Conservation (phyloP, 805 yeast species). For the Candida wancherniae region DNA sequence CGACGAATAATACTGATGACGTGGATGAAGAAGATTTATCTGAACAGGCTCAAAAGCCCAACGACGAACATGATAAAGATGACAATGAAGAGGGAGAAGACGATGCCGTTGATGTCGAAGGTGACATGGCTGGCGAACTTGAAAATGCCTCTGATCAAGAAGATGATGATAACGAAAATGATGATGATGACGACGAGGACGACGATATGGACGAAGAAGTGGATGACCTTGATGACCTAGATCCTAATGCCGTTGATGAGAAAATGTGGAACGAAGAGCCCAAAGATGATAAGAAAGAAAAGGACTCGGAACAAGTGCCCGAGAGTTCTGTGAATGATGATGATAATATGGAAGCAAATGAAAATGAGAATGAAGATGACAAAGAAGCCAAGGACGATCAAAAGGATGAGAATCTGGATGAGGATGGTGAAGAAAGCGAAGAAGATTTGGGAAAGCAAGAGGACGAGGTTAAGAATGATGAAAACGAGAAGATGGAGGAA, state of each 20-base stretch:
- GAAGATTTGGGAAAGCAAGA: constrained; percentile 82
- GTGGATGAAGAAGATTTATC: constrained; percentile 85
- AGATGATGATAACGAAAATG: constrained; percentile 45
- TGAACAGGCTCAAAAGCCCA: constrained; percentile 71
- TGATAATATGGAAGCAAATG: constrained; percentile 45
- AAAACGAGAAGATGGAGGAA: constrained; percentile 63
- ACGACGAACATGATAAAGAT: constrained; percentile 62
- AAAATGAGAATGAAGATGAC: constrained; percentile 40
- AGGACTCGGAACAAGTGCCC: constrained; percentile 70
- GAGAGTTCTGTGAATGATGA: constrained; percentile 50
- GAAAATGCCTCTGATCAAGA: constrained; percentile 76
- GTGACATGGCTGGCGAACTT: constrained; percentile 92
- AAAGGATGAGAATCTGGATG: constrained; percentile 41
- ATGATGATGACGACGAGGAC: constrained; percentile 34
- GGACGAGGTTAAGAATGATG: constrained; percentile 67
- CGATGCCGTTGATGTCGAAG: constrained; percentile 90
- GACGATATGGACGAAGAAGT: constrained; percentile 81
- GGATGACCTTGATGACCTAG: constrained; percentile 83
- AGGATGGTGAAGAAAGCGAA: constrained; percentile 54
- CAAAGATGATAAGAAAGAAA: constrained; percentile 70
- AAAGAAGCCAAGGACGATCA: constrained; percentile 38
- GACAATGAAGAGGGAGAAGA: constrained; percentile 62
- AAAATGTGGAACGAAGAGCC: constrained; percentile 98
- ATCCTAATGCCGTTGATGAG: constrained; percentile 93
- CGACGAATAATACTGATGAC: constrained; percentile 72